A percentile compares a stretch with the other conserved stretches of the same genome.
These are phyloP conservation scores for Penicillium sp. DNA, from an alignment of 2,329 filamentous ascomycete species.

Conservation along the genomic window DNA sequence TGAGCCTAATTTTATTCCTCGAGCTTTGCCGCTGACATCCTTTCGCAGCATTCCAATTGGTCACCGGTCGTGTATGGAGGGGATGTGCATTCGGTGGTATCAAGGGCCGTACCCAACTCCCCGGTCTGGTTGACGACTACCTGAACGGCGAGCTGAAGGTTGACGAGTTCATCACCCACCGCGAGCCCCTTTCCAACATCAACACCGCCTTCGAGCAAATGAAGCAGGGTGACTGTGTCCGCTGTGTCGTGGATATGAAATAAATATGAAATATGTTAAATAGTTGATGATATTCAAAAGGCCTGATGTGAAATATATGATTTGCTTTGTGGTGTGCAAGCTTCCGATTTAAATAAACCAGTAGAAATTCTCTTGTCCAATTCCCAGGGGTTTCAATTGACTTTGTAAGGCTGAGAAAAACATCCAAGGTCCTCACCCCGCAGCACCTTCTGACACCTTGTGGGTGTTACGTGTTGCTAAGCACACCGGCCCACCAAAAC, in stretches of 20 bases:
- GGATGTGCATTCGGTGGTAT: constrained; percentile 97
- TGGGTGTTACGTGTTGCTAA: neutral
- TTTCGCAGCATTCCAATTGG: constrained; percentile 84
- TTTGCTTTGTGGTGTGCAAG: constrained; percentile 9
- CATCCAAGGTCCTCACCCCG: constrained; percentile 24
- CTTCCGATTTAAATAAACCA: neutral
- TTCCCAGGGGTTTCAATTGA: neutral
- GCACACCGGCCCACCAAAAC: no score
- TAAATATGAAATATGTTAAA: constrained; percentile 11
- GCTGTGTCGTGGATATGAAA: constrained; percentile 76
- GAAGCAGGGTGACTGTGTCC: constrained; percentile 96
- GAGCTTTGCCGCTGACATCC: constrained; percentile 6
- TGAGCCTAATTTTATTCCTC: constrained; percentile 7
- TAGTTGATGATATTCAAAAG: constrained; percentile 15
- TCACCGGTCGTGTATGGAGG: constrained; percentile 96
- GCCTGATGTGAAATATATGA: constrained; percentile 25
- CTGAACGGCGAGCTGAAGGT: constrained; percentile 89
- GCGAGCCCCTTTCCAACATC: constrained; percentile 77
- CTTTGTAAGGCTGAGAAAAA: constrained; percentile 9
- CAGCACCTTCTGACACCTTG: constrained; percentile 20
- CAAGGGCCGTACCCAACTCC: constrained; percentile 93
- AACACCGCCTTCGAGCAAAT: constrained; percentile 90
- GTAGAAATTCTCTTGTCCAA: neutral
- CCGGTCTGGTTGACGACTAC: constrained; percentile 85
- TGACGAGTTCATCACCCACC: constrained; percentile 98